Conservation (phyloP, 2,329 filamentous ascomycete genomes). For the Hansfordia pulvinata region DNA sequence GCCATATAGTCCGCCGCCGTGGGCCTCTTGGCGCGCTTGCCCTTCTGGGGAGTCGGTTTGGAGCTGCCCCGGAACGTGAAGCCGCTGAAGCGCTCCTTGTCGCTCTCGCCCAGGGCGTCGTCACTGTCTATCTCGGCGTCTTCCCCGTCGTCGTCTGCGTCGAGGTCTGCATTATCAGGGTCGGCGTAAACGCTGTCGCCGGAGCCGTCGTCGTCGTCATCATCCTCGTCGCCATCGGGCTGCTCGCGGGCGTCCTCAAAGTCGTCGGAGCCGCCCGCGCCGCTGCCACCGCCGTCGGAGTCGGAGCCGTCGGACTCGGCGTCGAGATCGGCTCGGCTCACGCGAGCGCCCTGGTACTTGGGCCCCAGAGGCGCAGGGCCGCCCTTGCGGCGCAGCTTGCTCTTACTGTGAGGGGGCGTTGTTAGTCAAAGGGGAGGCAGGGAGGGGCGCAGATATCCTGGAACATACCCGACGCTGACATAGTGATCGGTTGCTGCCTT, state of each 20-base stretch:
- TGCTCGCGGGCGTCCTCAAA: conserved; percentile 16
- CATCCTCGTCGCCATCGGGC: conserved; percentile 13
- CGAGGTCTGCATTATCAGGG: conserved; percentile 39
- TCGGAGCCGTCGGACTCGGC: conserved; percentile 29
- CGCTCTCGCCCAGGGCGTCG: conserved; percentile 67
- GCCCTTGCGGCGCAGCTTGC: conserved; percentile 65
- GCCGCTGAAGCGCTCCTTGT: conserved; percentile 67
- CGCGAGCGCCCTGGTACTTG: conserved; percentile 64
- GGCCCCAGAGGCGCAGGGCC: conserved; percentile 46
- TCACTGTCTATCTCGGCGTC: conserved; percentile 51
- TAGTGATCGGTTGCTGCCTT: conserved; percentile 76
- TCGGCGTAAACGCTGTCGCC: conserved; percentile 31
- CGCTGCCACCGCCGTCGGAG: conserved; percentile 29
- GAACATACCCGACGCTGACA: conserved; percentile 51
- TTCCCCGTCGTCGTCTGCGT: conserved; percentile 37
- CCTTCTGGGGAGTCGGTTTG: conserved; percentile 25
- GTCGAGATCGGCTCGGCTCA: conserved; percentile 50
- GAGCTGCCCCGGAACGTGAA: conserved; percentile 53
- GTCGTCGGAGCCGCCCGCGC: conserved; percentile 19
- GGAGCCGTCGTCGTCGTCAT: conserved; percentile 10
- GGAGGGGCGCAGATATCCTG: conserved; percentile 4
- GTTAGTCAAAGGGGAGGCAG: too few relatives aligned
- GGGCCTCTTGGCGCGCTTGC: conserved; percentile 22
- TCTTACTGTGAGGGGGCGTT: conserved; percentile 51
- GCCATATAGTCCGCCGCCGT: conserved; percentile 44